Evolutionary conservation across 768 basidiomycete species (phyloP).

Genomic region (Termitomyces sp.): DNA sequence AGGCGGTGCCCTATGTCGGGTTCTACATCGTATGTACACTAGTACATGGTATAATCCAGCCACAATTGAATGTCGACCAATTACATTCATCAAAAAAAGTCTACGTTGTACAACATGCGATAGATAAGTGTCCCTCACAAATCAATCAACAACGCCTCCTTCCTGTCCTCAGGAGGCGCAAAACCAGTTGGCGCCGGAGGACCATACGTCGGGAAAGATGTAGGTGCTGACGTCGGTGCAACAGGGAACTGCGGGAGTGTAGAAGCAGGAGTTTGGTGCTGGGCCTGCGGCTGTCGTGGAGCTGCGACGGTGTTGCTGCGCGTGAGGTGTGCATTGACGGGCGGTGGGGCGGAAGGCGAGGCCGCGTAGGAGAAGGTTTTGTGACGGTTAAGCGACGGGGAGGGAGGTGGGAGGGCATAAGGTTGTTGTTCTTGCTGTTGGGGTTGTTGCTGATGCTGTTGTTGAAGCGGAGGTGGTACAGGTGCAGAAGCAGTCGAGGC

Average conservation of each 20-base stretch:
- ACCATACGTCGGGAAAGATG: constrained; percentile 50
- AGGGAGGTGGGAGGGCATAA: constrained; percentile 9
- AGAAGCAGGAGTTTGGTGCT: constrained; percentile 24
- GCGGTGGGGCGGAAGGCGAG: constrained; percentile 18
- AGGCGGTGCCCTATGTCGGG: too few species aligned
- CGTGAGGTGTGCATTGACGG: constrained; percentile 23
- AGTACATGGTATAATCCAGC: background rate
- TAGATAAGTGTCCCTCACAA: constrained; percentile 27
- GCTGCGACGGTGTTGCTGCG: constrained; percentile 34
- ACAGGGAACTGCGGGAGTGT: constrained; percentile 62
- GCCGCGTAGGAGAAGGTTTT: constrained; percentile 34
- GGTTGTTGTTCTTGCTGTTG: constrained; percentile 18
- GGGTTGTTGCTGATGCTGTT: constrained; percentile 20
- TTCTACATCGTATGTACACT: too few species aligned
- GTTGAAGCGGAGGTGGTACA: constrained; percentile 16
- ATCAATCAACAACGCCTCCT: constrained; percentile 59
- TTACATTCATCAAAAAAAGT: background rate
- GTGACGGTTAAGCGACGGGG: constrained; percentile 27
- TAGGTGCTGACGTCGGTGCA: constrained; percentile 60
- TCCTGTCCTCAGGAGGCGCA: constrained; percentile 64
- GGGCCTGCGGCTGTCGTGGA: constrained; percentile 27
- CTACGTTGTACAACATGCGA: background rate
- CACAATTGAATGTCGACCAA: background rate
- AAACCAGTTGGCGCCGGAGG: constrained; percentile 45
- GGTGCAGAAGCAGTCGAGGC: constrained; percentile 22